Conservation (phyloP, 345 rosid species). For the Arabidopsis thaliana region TAIR10.1 NC_003071.7:10329501-10330000, state of each 20-base stretch:
- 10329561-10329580: conserved; percentile 86
- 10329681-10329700: conserved; percentile 26
- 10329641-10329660: conserved; percentile 2
- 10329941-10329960: conserved; percentile 42
- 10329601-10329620: conserved; percentile 37
- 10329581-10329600: conserved; percentile 89
- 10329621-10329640: conserved; percentile 12
- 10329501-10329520: conserved; percentile 80
- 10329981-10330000: conserved; percentile 44
- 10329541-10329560: conserved; percentile 77
- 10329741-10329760: conserved; percentile 31
- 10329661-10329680: conserved; percentile 35
- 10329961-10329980: conserved; percentile 48
- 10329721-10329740: conserved; percentile 25
- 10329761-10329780: conserved; percentile 10
- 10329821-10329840: conserved; percentile 37
- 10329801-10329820: conserved; percentile 46
- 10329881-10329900: conserved; percentile 21
- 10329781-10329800: conserved; percentile 1
- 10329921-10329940: conserved; percentile 32
- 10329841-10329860: conserved; percentile 19
- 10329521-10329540: conserved; percentile 88
- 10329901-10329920: conserved; percentile 45
- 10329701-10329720: conserved; percentile 31
- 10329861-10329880: conserved; percentile 25